Base-by-base conservation (phyloP, 305 asterid species). In the Solanum chacoense region DNA sequence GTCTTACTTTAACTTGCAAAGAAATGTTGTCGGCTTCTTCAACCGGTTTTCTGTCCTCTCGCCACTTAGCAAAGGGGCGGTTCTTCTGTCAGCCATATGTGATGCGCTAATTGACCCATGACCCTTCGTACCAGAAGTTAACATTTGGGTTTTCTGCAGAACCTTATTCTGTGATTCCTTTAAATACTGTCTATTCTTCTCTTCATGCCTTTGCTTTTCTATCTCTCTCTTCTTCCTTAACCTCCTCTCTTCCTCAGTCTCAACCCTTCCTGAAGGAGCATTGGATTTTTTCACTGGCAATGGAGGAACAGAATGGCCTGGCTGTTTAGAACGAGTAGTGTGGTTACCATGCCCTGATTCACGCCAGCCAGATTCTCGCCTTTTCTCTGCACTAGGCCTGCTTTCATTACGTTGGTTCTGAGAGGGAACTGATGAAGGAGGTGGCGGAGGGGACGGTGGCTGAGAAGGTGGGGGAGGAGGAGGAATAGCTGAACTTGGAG, bases 1-100 rank as follows among this genome's bases (percentile, higher is more conserved):
- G 91, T 74, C 99, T 95, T 92, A 97, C 99, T 96, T 96, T 93
- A 98, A 90, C 95, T 98, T 98, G 98, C 99, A 98, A 91, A 98
- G 94, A 89, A 98, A 98, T 8, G 99, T 96, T 13, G 99, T 98
- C 3, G 99, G 99, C 92, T 96, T 98, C 97, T 96, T 96, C 91
- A 98, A 92, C 85, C 99, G 96, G 91, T 96, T 98, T 88, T 98
- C 99, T 10, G 93, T 91, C 91, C 98, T 93, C 86, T 98, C 99
- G n/a, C 98, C 94, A 71, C 94, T 92, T 85, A 98, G 90, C 89
- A 98, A 90, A 22, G 96, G 97, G 85, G 96, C 88, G 77, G 97
- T 95, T 94, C 94, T 94, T 89, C 94, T 91, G 88, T 98, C 99
- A 22, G 96, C 86, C 95, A 95, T 93, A 84, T 94, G 86, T 5